phyloP scores from a whole-genome alignment of 108 stramenopile genomes.

The Cylindrotheca closterium region DNA sequence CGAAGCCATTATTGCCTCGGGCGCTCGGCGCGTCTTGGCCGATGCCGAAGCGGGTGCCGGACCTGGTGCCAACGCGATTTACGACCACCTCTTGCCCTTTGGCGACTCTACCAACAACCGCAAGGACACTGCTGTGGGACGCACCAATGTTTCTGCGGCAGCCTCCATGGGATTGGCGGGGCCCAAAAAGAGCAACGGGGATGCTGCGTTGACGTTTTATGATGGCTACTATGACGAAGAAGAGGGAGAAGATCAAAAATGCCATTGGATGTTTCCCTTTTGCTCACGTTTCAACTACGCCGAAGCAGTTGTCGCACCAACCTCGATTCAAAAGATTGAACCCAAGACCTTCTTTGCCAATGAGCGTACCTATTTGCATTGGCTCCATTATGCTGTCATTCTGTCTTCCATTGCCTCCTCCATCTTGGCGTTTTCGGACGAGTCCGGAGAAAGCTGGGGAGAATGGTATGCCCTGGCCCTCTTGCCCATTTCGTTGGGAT shows the following conservation, averaged over 20 bases:
- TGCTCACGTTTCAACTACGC: constrained; percentile 55
- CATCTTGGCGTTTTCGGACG: constrained; percentile 79
- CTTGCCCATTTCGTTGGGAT: constrained; percentile 73
- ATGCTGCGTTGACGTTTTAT: constrained; percentile 39
- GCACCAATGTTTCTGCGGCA: constrained; percentile 56
- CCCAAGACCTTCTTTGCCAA: constrained; percentile 98
- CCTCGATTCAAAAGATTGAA: constrained; percentile 95
- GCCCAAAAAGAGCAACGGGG: constrained; percentile 37
- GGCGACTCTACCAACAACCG: constrained; percentile 72
- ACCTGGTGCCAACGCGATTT: constrained; percentile 85
- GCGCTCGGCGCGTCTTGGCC: constrained; percentile 69
- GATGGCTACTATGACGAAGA: constrained; percentile 46
- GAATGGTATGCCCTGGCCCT: constrained; percentile 84
- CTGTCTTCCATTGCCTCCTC: constrained; percentile 79
- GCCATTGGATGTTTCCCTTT: constrained; percentile 76
- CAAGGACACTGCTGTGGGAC: constrained; percentile 71
- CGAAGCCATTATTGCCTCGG: constrained; percentile 85
- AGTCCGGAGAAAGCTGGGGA: constrained; percentile 53
- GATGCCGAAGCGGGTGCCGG: constrained; percentile 57
- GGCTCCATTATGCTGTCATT: constrained; percentile 88
- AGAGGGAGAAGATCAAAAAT: constrained; percentile 36
- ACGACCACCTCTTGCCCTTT: constrained; percentile 85
- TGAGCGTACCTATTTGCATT: constrained; percentile 96
- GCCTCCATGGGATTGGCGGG: constrained; percentile 41
- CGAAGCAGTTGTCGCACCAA: constrained; percentile 68